Conservation (phyloP, 495 filamentous ascomycete species). For the Xylaria acuta region DNA sequence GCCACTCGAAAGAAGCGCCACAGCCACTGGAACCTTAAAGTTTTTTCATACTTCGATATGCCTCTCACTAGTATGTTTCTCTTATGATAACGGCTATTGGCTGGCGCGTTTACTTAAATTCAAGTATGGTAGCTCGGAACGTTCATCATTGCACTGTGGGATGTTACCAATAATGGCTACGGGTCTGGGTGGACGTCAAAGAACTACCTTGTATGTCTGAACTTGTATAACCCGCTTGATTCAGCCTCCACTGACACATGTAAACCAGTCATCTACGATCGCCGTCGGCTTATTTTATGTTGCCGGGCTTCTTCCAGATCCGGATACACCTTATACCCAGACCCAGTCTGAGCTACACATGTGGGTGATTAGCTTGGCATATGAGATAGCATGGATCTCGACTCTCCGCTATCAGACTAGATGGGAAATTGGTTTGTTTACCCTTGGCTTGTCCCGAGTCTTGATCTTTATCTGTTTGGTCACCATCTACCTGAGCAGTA, state of each 20-base stretch:
- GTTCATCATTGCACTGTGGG: neutral
- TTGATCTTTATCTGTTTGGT: neutral
- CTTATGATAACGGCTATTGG: neutral
- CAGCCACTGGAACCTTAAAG: neutral
- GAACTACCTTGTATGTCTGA: neutral
- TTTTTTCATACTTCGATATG: neutral
- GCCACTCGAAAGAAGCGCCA: neutral
- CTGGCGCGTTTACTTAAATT: neutral
- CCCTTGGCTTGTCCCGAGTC: neutral
- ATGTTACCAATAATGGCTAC: neutral
- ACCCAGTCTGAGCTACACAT: neutral
- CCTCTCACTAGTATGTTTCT: neutral
- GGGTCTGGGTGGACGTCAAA: neutral
- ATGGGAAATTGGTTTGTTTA: neutral
- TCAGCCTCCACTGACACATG: neutral
- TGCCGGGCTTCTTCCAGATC: conserved; percentile 5
- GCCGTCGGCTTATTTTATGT: neutral
- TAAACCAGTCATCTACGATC: neutral
- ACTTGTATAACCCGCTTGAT: neutral
- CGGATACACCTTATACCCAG: neutral
- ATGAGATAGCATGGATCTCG: neutral
- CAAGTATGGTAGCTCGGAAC: neutral
- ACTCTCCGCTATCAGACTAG: neutral
- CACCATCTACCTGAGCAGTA: neutral
- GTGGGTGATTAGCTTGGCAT: neutral